Evolutionary conservation across 352 stramenopile species (phyloP).

Genomic region (Phytophthora megakarya): DNA sequence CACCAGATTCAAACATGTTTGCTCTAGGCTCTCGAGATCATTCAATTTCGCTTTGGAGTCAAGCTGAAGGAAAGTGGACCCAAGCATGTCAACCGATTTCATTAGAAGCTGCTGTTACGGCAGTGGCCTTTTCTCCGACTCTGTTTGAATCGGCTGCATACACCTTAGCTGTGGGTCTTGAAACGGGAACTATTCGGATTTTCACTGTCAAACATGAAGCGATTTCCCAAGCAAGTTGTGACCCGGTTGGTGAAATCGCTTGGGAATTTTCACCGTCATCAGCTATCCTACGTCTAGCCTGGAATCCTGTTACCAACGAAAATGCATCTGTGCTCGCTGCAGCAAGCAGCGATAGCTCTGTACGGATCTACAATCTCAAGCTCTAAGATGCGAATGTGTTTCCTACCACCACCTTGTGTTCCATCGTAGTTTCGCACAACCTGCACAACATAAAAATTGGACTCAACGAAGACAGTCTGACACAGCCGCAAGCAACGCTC

Average conservation of each 20-base stretch:
- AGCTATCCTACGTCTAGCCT: slow-evolving; percentile 54
- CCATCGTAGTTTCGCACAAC: too few species aligned
- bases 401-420: neutral
- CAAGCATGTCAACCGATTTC: slow-evolving; percentile 25
- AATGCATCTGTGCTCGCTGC: slow-evolving; percentile 35
- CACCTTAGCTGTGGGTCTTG: slow-evolving; percentile 61
- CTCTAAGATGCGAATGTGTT: neutral
- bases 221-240: slow-evolving; percentile 7
- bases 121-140: slow-evolving; percentile 59
- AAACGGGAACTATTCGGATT: slow-evolving; percentile 56
- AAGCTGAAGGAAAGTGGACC: slow-evolving; percentile 27
- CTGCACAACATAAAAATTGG: neutral
- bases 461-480: neutral
- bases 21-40: slow-evolving; percentile 71
- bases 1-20: slow-evolving; percentile 62
- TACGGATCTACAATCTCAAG: slow-evolving; percentile 50
- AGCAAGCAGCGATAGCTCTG: slow-evolving; percentile 56
- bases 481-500: slow-evolving; percentile 24
- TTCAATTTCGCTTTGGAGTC: slow-evolving; percentile 59
- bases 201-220: slow-evolving; percentile 27
- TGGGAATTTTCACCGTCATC: slow-evolving; percentile 37
- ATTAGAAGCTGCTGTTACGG: slow-evolving; percentile 57
- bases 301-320: slow-evolving; percentile 29
- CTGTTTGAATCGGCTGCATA: slow-evolving; percentile 12
- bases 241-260: slow-evolving; percentile 25